A percentile compares a stretch with the other conserved stretches of the same genome.
Conservation (phyloP, 2,329 filamentous ascomycete species). For the Calonectria henricotiae region DNA sequence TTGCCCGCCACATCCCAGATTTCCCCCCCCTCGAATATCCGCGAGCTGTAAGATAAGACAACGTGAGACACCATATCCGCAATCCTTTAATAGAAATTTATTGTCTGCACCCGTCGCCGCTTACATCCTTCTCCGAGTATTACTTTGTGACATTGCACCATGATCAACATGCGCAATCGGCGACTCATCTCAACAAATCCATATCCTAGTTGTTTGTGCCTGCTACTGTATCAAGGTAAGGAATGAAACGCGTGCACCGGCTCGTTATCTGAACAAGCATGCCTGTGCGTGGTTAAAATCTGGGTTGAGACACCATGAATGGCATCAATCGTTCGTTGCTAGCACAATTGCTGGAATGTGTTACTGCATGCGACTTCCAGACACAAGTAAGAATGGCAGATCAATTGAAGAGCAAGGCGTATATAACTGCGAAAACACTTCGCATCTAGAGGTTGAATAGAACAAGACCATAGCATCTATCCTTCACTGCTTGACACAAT, state of each 20-base stretch:
- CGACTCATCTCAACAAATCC: neutral
- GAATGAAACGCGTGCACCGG: constrained; percentile 42
- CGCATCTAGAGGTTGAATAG: neutral
- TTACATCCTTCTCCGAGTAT: neutral
- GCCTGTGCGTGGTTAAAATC: constrained; percentile 40
- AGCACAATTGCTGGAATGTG: constrained; percentile 54
- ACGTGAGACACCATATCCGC: neutral
- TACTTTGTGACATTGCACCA: constrained; percentile 17
- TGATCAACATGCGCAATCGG: constrained; percentile 12
- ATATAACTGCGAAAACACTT: constrained; percentile 45
- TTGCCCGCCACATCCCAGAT: neutral
- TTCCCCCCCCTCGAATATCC: neutral
- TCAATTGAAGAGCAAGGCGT: constrained; percentile 10
- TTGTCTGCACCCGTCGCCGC: neutral
- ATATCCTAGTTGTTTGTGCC: neutral
- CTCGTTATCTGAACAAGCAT: constrained; percentile 39
- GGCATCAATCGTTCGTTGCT: constrained; percentile 46
- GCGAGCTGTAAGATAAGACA: neutral
- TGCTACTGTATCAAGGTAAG: constrained; percentile 16
- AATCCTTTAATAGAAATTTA: neutral
- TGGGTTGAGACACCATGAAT: constrained; percentile 46
- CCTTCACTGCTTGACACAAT: constrained; percentile 43
- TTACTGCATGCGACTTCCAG: constrained; percentile 53
- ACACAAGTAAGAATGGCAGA: constrained; percentile 12
- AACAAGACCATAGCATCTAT: constrained; percentile 24